Evolutionary conservation across 1,284 basidiomycete genomes (phyloP).

Genomic region (Ustilago sp.): DNA sequence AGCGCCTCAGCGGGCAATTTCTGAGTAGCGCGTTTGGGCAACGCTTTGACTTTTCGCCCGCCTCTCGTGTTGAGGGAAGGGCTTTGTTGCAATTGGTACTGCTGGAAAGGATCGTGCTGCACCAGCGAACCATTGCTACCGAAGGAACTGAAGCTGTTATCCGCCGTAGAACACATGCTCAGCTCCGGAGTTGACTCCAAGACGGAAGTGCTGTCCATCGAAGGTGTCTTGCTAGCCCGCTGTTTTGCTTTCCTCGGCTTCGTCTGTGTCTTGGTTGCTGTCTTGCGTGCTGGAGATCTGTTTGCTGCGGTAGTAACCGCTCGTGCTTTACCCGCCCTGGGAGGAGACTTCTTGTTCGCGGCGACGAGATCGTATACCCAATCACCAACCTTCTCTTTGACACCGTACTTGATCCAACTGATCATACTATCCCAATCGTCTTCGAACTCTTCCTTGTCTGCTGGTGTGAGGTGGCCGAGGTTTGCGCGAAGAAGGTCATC

Average conservation of each 20-base stretch:
- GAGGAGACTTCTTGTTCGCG: conserved; percentile 29
- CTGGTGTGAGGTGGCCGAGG: conserved; percentile 18
- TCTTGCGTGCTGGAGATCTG: conserved; percentile 26
- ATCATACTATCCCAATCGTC: conserved; percentile 51
- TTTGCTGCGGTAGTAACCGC: conserved; percentile 33
- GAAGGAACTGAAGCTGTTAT: conserved; percentile 31
- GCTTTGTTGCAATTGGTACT: conserved; percentile 14
- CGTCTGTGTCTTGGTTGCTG: not conserved
- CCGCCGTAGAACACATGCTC: conserved; percentile 41
- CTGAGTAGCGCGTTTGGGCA: conserved; percentile 22
- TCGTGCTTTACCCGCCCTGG: conserved; percentile 11
- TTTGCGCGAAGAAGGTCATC: conserved; percentile 31
- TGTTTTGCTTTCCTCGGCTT: conserved; percentile 23
- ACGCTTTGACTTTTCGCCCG: conserved; percentile 28
- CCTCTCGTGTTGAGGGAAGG: conserved; percentile 24
- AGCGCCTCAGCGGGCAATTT: conserved; percentile 10
- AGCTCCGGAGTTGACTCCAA: conserved; percentile 38
- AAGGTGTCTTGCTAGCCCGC: conserved; percentile 22
- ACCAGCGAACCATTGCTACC: conserved; percentile 23
- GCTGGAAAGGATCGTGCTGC: conserved; percentile 24
- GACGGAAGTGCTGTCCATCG: conserved; percentile 8
- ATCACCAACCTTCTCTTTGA: conserved; percentile 55
- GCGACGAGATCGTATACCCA: conserved; percentile 54
- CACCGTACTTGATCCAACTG: conserved; percentile 53
- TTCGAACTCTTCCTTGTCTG: conserved; percentile 33